phyloP scores from a whole-genome alignment of 306 rosid genomes.

The Sphenostylis stenocarpa region DNA sequence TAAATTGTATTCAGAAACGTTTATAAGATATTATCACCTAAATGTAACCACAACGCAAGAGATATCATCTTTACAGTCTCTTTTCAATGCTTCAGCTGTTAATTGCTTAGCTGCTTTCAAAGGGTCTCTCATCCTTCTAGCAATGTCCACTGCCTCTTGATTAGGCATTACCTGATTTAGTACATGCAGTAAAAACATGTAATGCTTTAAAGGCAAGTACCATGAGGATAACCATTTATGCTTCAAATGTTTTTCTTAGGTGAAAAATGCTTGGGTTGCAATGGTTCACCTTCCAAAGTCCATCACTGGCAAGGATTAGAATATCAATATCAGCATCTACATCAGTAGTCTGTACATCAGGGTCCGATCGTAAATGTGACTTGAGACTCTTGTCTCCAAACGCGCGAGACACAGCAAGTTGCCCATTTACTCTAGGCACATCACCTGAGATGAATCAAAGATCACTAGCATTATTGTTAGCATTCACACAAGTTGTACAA shows the following conservation, averaged over 20 bases:
- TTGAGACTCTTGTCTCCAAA: conserved; percentile 94
- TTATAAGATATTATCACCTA: conserved; percentile 42
- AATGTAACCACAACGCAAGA: conserved; percentile 81
- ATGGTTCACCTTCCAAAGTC: conserved; percentile 82
- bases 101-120: conserved; percentile 78
- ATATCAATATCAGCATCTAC: conserved; percentile 53
- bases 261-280: neutral
- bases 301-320: conserved; percentile 87
- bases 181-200: neutral
- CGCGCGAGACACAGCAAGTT: conserved; percentile 93
- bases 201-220: neutral
- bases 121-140: conserved; percentile 64
- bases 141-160: conserved; percentile 89
- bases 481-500: too few relatives aligned
- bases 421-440: conserved; percentile 92
- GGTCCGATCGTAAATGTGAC: conserved; percentile 85
- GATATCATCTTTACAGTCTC: conserved; percentile 87
- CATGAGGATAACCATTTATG: neutral
- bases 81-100: conserved; percentile 70
- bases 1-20: conserved; percentile 26
- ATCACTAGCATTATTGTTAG: neutral
- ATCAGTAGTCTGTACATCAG: conserved; percentile 46
- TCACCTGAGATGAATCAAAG: conserved; percentile 51
- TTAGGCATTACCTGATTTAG: conserved; percentile 73
- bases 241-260: too few relatives aligned